These are phyloP conservation scores for Apiospora phragmitis DNA, from an alignment of 2,329 filamentous ascomycete species.

Conservation along the genomic window DNA sequence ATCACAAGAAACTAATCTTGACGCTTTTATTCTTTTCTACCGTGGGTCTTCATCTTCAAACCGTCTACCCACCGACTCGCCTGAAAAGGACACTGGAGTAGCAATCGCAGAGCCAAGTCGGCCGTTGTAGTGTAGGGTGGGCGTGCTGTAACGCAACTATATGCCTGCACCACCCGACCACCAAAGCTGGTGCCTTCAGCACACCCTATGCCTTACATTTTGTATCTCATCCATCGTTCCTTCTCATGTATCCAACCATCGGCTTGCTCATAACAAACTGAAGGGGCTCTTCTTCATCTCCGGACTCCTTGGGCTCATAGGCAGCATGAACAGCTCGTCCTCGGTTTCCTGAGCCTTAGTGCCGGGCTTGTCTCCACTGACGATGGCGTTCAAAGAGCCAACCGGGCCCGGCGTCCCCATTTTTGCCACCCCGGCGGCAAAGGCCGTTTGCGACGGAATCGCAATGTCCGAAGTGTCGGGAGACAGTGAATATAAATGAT, in stretches of 20 bases:
- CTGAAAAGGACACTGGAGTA: background rate
- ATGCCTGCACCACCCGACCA: background rate
- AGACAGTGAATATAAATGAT: slow-evolving; percentile 16
- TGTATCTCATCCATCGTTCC: background rate
- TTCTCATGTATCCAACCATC: background rate
- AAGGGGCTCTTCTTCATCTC: slow-evolving; percentile 87
- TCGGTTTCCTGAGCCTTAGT: slow-evolving; percentile 55
- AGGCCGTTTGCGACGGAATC: slow-evolving; percentile 10
- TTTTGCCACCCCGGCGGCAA: background rate
- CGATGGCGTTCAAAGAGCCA: slow-evolving; percentile 41
- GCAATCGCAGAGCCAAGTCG: background rate
- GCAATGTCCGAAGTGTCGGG: slow-evolving; percentile 15
- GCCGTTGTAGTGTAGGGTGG: background rate
- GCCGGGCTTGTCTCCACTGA: slow-evolving; percentile 35
- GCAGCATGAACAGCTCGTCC: slow-evolving; percentile 84
- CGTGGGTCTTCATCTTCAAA: background rate
- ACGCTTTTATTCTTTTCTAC: background rate
- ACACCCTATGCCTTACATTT: background rate
- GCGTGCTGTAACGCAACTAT: background rate
- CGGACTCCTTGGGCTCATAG: slow-evolving; percentile 81
- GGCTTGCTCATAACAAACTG: slow-evolving; percentile 43
- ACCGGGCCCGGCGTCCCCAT: slow-evolving; percentile 16
- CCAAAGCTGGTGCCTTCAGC: background rate
- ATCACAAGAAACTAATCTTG: background rate
- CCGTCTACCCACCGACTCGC: background rate